phyloP scores from a whole-genome alignment of 805 yeast genomes.

The Sugiyamaella smithiae region DNA sequence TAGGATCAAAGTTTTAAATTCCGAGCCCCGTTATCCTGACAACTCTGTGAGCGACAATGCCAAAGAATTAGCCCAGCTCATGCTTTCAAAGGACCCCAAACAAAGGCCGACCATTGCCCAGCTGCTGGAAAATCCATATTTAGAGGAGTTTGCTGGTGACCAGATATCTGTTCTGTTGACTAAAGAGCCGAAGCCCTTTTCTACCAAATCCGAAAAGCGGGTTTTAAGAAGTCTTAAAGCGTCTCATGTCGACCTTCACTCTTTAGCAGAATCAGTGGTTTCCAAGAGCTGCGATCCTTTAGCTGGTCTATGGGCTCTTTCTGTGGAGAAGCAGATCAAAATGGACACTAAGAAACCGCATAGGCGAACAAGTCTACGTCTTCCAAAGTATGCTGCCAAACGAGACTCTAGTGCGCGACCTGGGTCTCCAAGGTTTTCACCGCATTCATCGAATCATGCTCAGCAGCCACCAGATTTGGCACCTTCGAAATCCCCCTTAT shows the following conservation, averaged over 20 bases:
- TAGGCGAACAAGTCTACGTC: conserved; percentile 15
- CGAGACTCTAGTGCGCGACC: neutral
- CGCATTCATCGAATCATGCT: neutral
- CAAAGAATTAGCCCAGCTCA: conserved; percentile 45
- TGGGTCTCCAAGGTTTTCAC: neutral
- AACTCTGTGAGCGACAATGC: conserved; percentile 42
- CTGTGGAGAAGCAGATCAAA: conserved; percentile 50
- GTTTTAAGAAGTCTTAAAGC: conserved; percentile 57
- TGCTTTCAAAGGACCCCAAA: conserved; percentile 66
- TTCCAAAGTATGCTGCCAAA: conserved; percentile 13
- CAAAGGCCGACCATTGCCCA: conserved; percentile 56
- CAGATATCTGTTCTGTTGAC: conserved; percentile 40
- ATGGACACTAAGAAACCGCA: conserved; percentile 14
- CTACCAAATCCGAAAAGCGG: conserved; percentile 59
- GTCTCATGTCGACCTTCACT: conserved; percentile 61
- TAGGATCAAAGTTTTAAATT: conserved; percentile 55
- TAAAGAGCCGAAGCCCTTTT: conserved; percentile 45
- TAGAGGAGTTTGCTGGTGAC: conserved; percentile 45
- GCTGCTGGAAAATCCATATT: conserved; percentile 50
- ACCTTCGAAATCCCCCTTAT: neutral
- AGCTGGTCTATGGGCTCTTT: conserved; percentile 71
- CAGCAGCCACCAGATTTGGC: neutral
- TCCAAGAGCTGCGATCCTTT: conserved; percentile 64
- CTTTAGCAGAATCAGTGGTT: conserved; percentile 54
- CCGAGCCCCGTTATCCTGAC: conserved; percentile 56